These are phyloP conservation scores for Raphanus raphanistrum DNA, from an alignment of 345 rosid genomes.

Conservation along the genomic window DNA sequence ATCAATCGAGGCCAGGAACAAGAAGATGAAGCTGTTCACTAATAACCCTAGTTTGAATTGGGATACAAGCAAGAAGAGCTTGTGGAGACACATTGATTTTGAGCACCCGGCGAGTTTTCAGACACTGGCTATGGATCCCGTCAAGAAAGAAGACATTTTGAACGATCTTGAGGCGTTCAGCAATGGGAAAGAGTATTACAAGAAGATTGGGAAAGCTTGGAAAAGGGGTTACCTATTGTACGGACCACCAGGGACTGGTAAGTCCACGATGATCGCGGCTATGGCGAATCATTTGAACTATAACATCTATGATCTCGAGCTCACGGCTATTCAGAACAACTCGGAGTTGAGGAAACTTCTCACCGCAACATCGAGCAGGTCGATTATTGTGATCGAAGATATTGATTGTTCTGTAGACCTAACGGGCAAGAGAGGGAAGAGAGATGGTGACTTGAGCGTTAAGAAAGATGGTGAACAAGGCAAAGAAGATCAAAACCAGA, in stretches of 20 bases:
- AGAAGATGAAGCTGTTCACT: conserved; percentile 54
- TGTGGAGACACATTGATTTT: conserved; percentile 41
- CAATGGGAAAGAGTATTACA: conserved; percentile 40
- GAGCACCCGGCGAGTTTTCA: conserved; percentile 43
- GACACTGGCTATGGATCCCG: conserved; percentile 39
- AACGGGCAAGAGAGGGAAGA: conserved; percentile 30
- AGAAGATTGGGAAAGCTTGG: conserved; percentile 46
- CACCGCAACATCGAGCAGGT: conserved; percentile 40
- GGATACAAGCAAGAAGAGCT: conserved; percentile 11
- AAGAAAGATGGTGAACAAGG: conserved; percentile 13
- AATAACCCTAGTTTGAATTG: conserved; percentile 40
- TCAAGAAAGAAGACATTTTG: conserved; percentile 39
- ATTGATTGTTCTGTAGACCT: conserved; percentile 45
- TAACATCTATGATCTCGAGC: conserved; percentile 43
- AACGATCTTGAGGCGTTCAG: conserved; percentile 38
- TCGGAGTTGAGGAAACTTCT: conserved; percentile 41
- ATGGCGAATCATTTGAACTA: conserved; percentile 42
- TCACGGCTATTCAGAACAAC: conserved; percentile 37
- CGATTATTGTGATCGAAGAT: conserved; percentile 46
- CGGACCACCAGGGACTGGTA: conserved; percentile 48
- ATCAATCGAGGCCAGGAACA: conserved; percentile 42
- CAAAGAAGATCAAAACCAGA: neutral
- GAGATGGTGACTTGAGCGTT: neutral
- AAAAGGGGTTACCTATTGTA: conserved; percentile 45
- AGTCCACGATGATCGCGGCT: conserved; percentile 46